These are phyloP conservation scores for Vitellaria paradoxa DNA, from an alignment of 179 eudicot species.

Conservation along the genomic window DNA sequence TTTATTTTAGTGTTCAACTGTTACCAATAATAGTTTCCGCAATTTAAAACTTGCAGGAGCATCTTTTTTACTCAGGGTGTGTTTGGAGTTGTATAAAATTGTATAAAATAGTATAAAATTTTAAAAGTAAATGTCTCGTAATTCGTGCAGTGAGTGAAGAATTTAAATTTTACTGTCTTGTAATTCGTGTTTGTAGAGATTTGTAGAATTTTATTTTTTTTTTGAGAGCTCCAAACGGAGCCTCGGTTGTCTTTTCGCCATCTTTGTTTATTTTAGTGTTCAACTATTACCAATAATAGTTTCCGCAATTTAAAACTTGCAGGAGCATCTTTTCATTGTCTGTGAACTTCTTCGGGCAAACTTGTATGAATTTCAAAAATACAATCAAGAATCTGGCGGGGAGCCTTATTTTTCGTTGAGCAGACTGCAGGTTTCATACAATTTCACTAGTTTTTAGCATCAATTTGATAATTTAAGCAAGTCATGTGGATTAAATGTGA, in stretches of 20 bases:
- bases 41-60: slow-evolving; percentile 44
- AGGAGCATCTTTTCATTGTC: slow-evolving; percentile 88
- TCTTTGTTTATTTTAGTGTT: neutral
- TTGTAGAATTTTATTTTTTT: no score
- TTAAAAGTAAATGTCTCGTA: no score
- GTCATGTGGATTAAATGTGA: no score
- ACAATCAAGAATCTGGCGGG: slow-evolving; percentile 70
- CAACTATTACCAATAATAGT: neutral
- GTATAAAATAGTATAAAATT: no score
- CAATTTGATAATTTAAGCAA: no score
- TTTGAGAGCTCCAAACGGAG: no score
- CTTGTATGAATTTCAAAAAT: slow-evolving; percentile 88
- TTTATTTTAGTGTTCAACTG: neutral
- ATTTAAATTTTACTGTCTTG: no score
- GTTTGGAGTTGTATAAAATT: no score
- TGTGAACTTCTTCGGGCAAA: slow-evolving; percentile 90
- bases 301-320: slow-evolving; percentile 14
- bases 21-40: neutral
- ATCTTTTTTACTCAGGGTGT: no score
- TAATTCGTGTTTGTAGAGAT: no score
- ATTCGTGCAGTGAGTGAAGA: no score
- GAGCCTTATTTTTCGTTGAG: slow-evolving; percentile 78
- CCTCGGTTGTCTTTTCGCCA: neutral
- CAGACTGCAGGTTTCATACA: slow-evolving; percentile 64
- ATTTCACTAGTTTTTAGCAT: neutral